Base-by-base conservation (phyloP, 2,329 filamentous ascomycete species). In the Herpotrichia juniperi region DNA sequence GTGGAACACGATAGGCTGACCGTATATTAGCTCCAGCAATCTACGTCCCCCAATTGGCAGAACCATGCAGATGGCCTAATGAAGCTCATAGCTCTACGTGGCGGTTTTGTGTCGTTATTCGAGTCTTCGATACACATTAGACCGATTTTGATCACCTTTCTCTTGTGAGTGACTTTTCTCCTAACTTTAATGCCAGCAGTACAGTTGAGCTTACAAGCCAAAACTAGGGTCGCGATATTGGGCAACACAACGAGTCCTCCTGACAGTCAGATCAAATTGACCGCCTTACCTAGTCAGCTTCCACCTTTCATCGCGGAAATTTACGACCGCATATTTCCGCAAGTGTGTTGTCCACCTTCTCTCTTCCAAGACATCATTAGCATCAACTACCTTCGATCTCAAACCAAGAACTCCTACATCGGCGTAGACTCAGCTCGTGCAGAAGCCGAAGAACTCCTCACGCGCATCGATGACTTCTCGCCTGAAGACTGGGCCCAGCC, bases 191-290 rank as follows among this genome's bases (percentile, higher is more conserved):
- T 26, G 3, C 0, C 47, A 37, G 14, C 16, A 24, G 6, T n/a
- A 48, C 19, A 17, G 9, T 16, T 17, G 5, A n/a, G 19, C 21
- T 40, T n/a, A 39, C 40, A 10, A 24, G 19, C 2, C 26, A 28
- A 28, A 28, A 28, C 10, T 17, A 71, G 67, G n/a, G 56, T 70
- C 25, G 43, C 61, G 16, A 54, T 58, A 3, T 50, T 62, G 17
- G 62, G 59, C 17, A 72, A 72, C 28, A 59, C 61, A 4, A 67
- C 63, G 28, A 63, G 61, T 19, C 67, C 64, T 4, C 54, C 64
- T 2, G 37, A 49, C 40, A 54, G 67, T n/a, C 67, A 68, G 46
- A 56, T 71, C 30, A 48, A 54, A 10, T 48, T 69, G 6, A 60
- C 50, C n/a, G 48, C 49, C 8, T 51, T 46, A 7, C 34, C 55